These are phyloP conservation scores for Fomes fomentarius DNA, from an alignment of 1,284 basidiomycete genomes.

Conservation along the genomic window DNA sequence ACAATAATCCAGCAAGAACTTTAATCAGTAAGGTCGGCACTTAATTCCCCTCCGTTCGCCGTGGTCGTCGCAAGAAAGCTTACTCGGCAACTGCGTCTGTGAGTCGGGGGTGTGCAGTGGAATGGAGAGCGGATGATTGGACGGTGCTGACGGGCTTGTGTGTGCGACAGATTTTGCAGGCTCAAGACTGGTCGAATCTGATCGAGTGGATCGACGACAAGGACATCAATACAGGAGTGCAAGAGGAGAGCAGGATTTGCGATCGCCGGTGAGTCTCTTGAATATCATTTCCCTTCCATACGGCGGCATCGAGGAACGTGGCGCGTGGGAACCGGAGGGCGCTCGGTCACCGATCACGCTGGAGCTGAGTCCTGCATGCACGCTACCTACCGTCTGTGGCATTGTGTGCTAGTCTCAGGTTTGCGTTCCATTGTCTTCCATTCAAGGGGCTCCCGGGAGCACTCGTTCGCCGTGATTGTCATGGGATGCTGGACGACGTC, in stretches of 20 bases:
- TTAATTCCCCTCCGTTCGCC: slow-evolving; percentile 23
- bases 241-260: slow-evolving; percentile 11
- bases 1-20: slow-evolving; percentile 18
- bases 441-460: background rate
- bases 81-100: slow-evolving; percentile 17
- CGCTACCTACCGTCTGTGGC: too few species aligned
- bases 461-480: background rate
- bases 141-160: slow-evolving; percentile 19
- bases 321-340: slow-evolving; percentile 45
- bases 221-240: slow-evolving; percentile 15
- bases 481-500: slow-evolving; percentile 5
- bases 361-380: background rate
- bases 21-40: slow-evolving; percentile 29
- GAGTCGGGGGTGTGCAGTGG: slow-evolving; percentile 20
- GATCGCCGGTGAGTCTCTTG: slow-evolving; percentile 22
- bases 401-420: background rate
- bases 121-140: slow-evolving; percentile 13
- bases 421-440: slow-evolving; percentile 1
- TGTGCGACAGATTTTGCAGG: slow-evolving; percentile 21
- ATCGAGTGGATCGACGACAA: slow-evolving; percentile 18
- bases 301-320: slow-evolving; percentile 61
- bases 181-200: slow-evolving; percentile 19
- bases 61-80: slow-evolving; percentile 25
- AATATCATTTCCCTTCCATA: slow-evolving; percentile 24
- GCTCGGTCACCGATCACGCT: background rate